Conservation (phyloP, 495 filamentous ascomycete species). For the Hyaloscypha bicolor region DNA sequence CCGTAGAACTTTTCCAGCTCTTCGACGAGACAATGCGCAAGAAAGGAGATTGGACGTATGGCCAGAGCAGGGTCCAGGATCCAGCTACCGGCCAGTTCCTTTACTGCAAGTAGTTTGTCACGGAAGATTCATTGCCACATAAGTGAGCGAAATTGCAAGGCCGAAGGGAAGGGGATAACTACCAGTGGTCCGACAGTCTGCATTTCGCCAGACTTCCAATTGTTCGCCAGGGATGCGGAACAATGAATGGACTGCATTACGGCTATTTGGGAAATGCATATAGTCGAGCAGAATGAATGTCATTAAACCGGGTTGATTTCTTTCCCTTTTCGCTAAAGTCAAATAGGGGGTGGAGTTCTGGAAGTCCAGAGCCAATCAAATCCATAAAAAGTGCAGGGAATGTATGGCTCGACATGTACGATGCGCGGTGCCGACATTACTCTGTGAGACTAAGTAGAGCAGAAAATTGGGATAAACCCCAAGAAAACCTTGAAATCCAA, state of each 20-base stretch:
- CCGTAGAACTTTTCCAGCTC: slow-evolving; percentile 9
- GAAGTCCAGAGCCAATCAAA: neutral
- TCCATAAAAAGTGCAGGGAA: neutral
- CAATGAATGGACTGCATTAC: neutral
- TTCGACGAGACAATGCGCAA: neutral
- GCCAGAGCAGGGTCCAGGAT: neutral
- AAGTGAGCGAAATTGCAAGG: neutral
- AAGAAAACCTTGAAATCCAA: neutral
- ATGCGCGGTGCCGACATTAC: neutral
- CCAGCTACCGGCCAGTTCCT: neutral
- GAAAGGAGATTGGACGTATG: neutral
- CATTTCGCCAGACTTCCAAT: neutral
- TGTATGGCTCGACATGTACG: neutral
- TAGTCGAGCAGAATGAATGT: neutral
- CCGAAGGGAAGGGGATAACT: neutral
- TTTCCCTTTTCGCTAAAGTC: neutral
- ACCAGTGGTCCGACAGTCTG: neutral
- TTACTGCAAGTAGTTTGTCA: neutral
- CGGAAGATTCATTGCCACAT: neutral
- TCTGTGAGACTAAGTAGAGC: neutral
- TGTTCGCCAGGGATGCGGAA: neutral
- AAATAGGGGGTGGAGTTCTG: neutral
- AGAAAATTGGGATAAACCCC: neutral
- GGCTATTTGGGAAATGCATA: neutral
- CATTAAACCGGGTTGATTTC: neutral